A percentile compares a stretch with the other conserved stretches of the same genome.
These are phyloP conservation scores for Amphicarpaea edgeworthii DNA, from an alignment of 306 rosid genomes.

Conservation along the genomic window DNA sequence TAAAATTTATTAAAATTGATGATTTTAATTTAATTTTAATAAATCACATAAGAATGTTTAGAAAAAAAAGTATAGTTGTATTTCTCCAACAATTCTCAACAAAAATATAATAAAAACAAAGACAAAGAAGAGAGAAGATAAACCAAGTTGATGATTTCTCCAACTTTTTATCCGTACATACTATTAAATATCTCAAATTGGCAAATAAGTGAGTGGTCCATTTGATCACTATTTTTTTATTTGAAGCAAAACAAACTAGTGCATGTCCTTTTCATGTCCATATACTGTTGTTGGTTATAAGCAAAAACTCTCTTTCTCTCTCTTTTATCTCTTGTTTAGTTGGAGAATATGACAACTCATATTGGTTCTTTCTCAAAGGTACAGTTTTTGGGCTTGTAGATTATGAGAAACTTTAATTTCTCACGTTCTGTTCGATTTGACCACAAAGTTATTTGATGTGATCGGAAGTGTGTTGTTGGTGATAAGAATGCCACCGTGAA, in stretches of 20 bases:
- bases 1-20: too few relatives aligned
- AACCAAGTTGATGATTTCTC: neutral
- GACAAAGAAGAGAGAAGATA: neutral
- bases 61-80: too few relatives aligned
- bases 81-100: constrained; percentile 7
- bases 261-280: constrained; percentile 34
- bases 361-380: constrained; percentile 15
- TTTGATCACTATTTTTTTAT: neutral
- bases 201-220: constrained; percentile 8
- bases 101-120: neutral
- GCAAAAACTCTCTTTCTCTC: neutral
- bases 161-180: constrained; percentile 5
- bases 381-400: constrained; percentile 9
- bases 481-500: constrained; percentile 14
- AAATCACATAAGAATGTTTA: too few relatives aligned
- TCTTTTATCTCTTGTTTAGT: neutral
- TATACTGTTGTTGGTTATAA: neutral
- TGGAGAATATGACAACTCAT: constrained; percentile 36
- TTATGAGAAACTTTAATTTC: constrained; percentile 1
- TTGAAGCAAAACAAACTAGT: constrained; percentile 21
- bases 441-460: constrained; percentile 2
- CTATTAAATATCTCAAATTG: constrained; percentile 28
- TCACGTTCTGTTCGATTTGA: constrained; percentile 1
- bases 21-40: too few relatives aligned
- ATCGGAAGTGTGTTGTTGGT: neutral